phyloP scores from a whole-genome alignment of 805 yeast species.

The Nakazawaea laoshanensis region DNA sequence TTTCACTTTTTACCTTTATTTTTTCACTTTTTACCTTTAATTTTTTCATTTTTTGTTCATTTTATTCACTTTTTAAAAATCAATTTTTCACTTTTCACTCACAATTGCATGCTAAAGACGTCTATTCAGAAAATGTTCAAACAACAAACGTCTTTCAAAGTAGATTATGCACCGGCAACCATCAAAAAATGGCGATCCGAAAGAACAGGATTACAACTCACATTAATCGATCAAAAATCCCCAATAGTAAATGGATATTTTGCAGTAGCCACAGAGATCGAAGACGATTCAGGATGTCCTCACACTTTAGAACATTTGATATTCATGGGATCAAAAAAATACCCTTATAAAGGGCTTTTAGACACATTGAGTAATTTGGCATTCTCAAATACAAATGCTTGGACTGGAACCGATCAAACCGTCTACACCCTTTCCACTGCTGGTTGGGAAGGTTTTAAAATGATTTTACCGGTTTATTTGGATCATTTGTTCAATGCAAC shows the following conservation, averaged over 20 bases:
- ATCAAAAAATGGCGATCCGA: slow-evolving; percentile 71
- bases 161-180: slow-evolving; percentile 67
- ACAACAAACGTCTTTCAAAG: slow-evolving; percentile 42
- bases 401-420: slow-evolving; percentile 95
- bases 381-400: slow-evolving; percentile 86
- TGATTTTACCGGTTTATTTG: slow-evolving; percentile 77
- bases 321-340: slow-evolving; percentile 87
- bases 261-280: slow-evolving; percentile 90
- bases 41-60: too few relatives aligned
- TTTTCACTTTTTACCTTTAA: too few relatives aligned
- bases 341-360: slow-evolving; percentile 85
- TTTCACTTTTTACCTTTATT: too few relatives aligned
- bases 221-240: slow-evolving; percentile 68
- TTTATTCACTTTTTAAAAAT: too few relatives aligned
- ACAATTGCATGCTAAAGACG: slow-evolving; percentile 3
- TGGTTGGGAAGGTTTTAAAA: slow-evolving; percentile 91
- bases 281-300: slow-evolving; percentile 85
- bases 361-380: slow-evolving; percentile 82
- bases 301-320: slow-evolving; percentile 92
- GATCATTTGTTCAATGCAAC: slow-evolving; percentile 86
- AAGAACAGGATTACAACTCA: slow-evolving; percentile 77
- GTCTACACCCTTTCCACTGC: slow-evolving; percentile 88
- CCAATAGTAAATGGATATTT: slow-evolving; percentile 92
- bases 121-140: slow-evolving; percentile 20
- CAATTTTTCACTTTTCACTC: too few relatives aligned